Conservation (phyloP, 2,329 filamentous ascomycete species). For the Mycosphaerella sp. region DNA sequence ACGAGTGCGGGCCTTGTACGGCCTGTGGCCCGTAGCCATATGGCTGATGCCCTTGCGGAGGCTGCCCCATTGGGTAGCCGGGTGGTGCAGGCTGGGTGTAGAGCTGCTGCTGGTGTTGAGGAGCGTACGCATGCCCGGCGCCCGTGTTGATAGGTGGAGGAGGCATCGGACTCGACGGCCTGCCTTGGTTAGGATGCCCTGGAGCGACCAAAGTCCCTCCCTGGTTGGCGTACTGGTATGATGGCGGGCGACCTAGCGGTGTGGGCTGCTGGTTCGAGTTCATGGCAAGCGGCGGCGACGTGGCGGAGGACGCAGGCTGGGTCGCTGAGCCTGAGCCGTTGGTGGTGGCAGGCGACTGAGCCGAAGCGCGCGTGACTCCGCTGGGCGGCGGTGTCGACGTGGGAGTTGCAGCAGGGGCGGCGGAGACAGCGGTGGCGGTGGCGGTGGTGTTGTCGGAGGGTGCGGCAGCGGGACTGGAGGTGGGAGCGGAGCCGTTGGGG, state of each 20-base stretch:
- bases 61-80: constrained; percentile 36
- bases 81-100: constrained; percentile 36
- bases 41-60: constrained; percentile 24
- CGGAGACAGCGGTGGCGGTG: constrained; percentile 8
- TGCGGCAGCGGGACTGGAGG: constrained; percentile 35
- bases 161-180: constrained; percentile 43
- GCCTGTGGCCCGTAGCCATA: constrained; percentile 17
- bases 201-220: constrained; percentile 36
- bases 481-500: constrained; percentile 31
- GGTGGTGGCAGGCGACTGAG: constrained; percentile 15
- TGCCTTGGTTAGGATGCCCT: constrained; percentile 40
- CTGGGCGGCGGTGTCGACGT: constrained; percentile 22
- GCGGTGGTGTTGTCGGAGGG: constrained; percentile 35
- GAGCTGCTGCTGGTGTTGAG: constrained; percentile 38
- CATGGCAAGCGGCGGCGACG: constrained; percentile 51
- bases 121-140: constrained; percentile 47
- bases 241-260: constrained; percentile 55
- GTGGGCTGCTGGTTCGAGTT: constrained; percentile 40
- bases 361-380: constrained; percentile 37
- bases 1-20: constrained; percentile 15
- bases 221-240: constrained; percentile 53
- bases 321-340: constrained; percentile 22
- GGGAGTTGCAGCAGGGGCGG: neutral
- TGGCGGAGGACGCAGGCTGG: constrained; percentile 38
- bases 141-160: constrained; percentile 44